Conservation (phyloP, 2,329 filamentous ascomycete species). For the Cryphonectria naterciae region DNA sequence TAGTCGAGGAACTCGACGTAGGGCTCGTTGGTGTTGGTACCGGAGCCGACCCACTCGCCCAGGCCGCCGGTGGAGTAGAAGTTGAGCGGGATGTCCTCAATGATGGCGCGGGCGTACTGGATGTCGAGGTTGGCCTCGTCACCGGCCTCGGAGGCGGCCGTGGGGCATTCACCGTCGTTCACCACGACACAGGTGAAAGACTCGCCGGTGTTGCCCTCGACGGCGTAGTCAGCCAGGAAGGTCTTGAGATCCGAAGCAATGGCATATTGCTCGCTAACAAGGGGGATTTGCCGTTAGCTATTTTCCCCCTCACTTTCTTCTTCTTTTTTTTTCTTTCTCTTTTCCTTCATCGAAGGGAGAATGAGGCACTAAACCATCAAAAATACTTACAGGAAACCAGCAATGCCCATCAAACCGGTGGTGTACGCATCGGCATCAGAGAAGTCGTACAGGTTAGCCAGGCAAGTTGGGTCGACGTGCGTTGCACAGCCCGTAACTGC, state of each 20-base stretch:
- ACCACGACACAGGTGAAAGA: slow-evolving; percentile 56
- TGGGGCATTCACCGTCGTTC: slow-evolving; percentile 39
- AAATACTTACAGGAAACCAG: slow-evolving; percentile 25
- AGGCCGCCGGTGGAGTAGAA: slow-evolving; percentile 33
- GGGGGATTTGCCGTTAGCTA: slow-evolving; percentile 53
- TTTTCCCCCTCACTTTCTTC: no score
- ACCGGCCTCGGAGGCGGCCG: slow-evolving; percentile 42
- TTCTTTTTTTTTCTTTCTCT: no score
- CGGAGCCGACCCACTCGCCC: slow-evolving; percentile 33
- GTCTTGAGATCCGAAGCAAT: slow-evolving; percentile 39
- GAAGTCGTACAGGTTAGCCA: slow-evolving; percentile 52
- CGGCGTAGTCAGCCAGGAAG: slow-evolving; percentile 20
- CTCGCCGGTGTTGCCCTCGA: slow-evolving; percentile 15
- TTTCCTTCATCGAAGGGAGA: not conserved
- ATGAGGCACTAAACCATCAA: not conserved
- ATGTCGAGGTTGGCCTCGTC: slow-evolving; percentile 66
- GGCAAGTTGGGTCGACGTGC: slow-evolving; percentile 46
- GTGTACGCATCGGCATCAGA: slow-evolving; percentile 43
- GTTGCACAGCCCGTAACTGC: slow-evolving; percentile 35
- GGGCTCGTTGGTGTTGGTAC: slow-evolving; percentile 63
- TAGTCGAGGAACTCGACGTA: slow-evolving; percentile 67
- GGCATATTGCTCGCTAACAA: slow-evolving; percentile 44
- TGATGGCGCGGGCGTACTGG: slow-evolving; percentile 33
- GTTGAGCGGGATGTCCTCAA: slow-evolving; percentile 38
- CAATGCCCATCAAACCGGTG: slow-evolving; percentile 23